Evolutionary conservation across 768 basidiomycete genomes (phyloP).

Genomic region (Boletus sp.): DNA sequence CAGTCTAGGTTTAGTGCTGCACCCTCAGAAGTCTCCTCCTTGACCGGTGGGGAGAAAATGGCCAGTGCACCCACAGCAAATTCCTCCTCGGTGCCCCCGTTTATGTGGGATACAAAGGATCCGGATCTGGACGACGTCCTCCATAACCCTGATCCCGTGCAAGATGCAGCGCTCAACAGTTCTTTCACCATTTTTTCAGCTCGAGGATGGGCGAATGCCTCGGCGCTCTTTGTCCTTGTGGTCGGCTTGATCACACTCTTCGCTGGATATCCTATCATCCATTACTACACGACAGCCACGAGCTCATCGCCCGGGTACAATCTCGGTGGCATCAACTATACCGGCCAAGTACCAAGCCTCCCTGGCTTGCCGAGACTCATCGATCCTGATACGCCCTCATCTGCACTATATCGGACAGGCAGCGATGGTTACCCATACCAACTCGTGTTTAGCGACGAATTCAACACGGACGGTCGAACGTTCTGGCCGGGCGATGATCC

Average conservation of each 20-base stretch:
- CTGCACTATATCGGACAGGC: conserved; percentile 56
- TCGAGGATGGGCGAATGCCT: conserved; percentile 82
- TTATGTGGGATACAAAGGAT: conserved; percentile 75
- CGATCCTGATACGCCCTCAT: conserved; percentile 71
- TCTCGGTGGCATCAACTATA: conserved; percentile 77
- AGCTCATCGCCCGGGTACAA: conserved; percentile 59
- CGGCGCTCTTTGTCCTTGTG: conserved; percentile 67
- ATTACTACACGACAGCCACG: conserved; percentile 41
- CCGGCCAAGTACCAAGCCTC: conserved; percentile 84
- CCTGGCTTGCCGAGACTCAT: conserved; percentile 66
- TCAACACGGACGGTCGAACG: conserved; percentile 67
- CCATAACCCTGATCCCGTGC: conserved; percentile 82
- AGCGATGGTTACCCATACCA: conserved; percentile 76
- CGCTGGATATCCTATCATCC: conserved; percentile 84
- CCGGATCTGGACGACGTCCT: conserved; percentile 88
- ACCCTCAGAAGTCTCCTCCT: conserved; percentile 44
- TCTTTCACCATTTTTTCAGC: conserved; percentile 73
- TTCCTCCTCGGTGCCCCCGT: conserved; percentile 66
- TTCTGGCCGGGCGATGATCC: conserved; percentile 82
- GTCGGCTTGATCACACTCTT: conserved; percentile 75
- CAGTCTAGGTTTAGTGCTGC: conserved; percentile 58
- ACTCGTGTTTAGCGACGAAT: conserved; percentile 89
- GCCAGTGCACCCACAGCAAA: conserved; percentile 34
- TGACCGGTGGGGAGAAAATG: conserved; percentile 38
- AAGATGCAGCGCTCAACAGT: conserved; percentile 57